Base-by-base conservation (phyloP, 306 rosid genomes). In the Psophocarpus tetragonolobus region DNA sequence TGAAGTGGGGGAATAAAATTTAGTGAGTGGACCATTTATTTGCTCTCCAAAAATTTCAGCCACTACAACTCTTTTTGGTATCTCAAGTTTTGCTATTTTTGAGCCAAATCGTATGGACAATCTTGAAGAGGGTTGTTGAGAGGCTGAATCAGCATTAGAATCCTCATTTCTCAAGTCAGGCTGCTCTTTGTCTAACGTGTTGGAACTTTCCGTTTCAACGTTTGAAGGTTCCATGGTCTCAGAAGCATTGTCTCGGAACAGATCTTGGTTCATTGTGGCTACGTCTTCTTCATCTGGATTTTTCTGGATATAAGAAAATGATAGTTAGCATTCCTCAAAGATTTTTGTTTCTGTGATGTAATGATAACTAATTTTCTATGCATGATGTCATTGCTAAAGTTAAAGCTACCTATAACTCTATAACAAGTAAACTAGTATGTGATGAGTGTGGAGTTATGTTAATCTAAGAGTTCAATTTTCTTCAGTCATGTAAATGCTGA, bases 281-380 rank as follows among this genome's bases (percentile, higher is more conserved):
- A 41, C 13, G 4, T 54, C 91, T 27, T 81, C 91, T 39, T 91
- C 96, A 2, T 84, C 90, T 73, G 96, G 85, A 76, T 74, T 86
- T 87, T 77, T 88, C 96, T 92, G 87, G 17, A 81, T 71, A 61
- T 68, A 68, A 66, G 80, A 50, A 79, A 48, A 57, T 18, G 70
- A 24, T 45, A 48, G 38, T 77, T 44, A 77, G 60, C 45, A 30
- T 57, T 48, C 33, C 1, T 32, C 15, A 29, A 68, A 30, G 4
- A 15, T 15, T 76, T 76, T 47, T 74, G 82, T 85, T 77, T 84
- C 88, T 87, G 85, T 54, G 23, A 73, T 77, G 42, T 72, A 63
- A 54, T 33, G 65, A 21, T 54, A 33, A 30, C 29, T 27, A 1
- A 41, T 41, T 68, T 69, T 60, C 72, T 50, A 12, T 29, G 53